Evolutionary conservation across 768 basidiomycete genomes (phyloP), one percentile per base, ranked within the genome.

Genomic region (Hericium rajendrae): DNA sequence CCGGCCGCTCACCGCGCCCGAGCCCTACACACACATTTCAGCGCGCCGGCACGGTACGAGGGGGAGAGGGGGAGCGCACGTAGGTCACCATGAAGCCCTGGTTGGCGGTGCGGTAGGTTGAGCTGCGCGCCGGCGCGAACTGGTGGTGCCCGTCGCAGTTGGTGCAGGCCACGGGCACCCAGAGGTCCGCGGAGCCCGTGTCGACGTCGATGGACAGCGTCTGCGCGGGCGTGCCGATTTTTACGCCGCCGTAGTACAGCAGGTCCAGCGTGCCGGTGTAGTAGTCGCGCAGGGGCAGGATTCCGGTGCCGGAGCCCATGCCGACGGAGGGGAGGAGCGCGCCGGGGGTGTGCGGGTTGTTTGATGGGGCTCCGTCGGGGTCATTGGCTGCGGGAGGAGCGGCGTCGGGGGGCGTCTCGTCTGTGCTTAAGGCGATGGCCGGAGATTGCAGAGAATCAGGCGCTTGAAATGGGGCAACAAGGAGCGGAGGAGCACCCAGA

Each of bases 101-200:
- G 9, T 57, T 61, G 20, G 59, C 69, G 48, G 71, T 62, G 9
- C 46, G 60, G 62, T 71, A 83, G 4, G 80, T 77, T 4, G 66
- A 68, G 62, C 81, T 84, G 16, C 60, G 59, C 4, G 55, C 56
- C 2, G 73, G 59, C 20, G 73, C 57, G 59, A 78, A 82, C 55
- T 74, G 73, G 12, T 54, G 65, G 13, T 53, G 65, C 50, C 69
- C 65, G n/a, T 59, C 59, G 58, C 81, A 83, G 15, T 61, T 39
- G 1, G 49, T 13, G 62, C 81, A 82, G 48, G 65, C 54, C 13
- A 69, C 66, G 28, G 78, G 74, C 18, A 77, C 66, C 81, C 85
- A 87, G n/a, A 84, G 72, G 65, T 88, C 86, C 38, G 79, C 73
- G 6, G 81, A 83, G 52, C 86, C 84, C 2, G 86, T 87, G 67